A percentile compares a stretch with the other conserved stretches of the same genome.
Evolutionary conservation across 805 yeast species (phyloP).

Genomic region (Brettanomyces sp.): DNA sequence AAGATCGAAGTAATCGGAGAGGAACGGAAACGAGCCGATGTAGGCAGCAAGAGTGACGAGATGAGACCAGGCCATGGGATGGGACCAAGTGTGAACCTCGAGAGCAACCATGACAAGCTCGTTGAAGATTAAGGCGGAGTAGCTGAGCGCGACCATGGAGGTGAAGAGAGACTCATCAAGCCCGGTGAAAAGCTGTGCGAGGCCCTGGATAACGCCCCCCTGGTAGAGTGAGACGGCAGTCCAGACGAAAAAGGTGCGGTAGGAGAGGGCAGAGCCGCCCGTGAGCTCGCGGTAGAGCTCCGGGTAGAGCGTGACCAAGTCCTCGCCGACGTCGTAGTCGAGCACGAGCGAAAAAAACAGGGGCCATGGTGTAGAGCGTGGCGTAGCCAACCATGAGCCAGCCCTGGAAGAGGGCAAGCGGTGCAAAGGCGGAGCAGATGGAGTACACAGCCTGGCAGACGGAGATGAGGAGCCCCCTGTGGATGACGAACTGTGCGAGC

Average conservation of each 20-base stretch:
- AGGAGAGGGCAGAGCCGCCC: constrained; percentile 77
- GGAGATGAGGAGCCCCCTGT: constrained; percentile 87
- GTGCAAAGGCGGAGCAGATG: constrained; percentile 79
- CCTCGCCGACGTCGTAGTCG: constrained; percentile 86
- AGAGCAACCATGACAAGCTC: constrained; percentile 91
- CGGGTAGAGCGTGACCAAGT: constrained; percentile 82
- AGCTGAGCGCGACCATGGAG: constrained; percentile 79
- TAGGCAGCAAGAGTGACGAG: constrained; percentile 59
- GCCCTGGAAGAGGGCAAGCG: constrained; percentile 89
- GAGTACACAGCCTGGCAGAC: constrained; percentile 94
- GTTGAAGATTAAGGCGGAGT: constrained; percentile 68
- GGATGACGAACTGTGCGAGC: constrained; percentile 90
- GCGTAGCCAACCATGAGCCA: constrained; percentile 99
- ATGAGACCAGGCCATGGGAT: constrained; percentile 64
- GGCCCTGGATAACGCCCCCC: constrained; percentile 75
- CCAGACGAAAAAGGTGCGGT: constrained; percentile 86
- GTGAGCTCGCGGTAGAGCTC: constrained; percentile 91
- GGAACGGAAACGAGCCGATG: constrained; percentile 70
- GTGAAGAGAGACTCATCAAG: constrained; percentile 44
- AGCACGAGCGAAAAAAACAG: constrained; percentile 90
- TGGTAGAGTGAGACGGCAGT: constrained; percentile 83
- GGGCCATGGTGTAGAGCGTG: constrained; percentile 95
- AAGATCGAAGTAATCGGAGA: constrained; percentile 80
- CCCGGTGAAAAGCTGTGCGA: constrained; percentile 71
- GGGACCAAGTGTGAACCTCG: constrained; percentile 88